Evolutionary conservation across 2,329 filamentous ascomycete genomes (phyloP).

Genomic region (Clonostachys solani): DNA sequence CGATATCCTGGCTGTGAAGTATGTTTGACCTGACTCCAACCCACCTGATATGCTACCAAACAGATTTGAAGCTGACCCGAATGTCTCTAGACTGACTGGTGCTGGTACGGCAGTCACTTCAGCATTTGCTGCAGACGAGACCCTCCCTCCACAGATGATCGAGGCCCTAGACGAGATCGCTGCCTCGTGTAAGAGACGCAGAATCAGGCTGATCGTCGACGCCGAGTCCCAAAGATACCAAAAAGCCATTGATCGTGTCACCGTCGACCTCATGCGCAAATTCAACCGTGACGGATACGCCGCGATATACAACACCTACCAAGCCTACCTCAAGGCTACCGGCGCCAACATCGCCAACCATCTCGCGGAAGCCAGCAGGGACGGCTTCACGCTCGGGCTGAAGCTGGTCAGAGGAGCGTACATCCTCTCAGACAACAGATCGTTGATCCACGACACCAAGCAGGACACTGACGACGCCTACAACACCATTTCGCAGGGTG

Average conservation of each 20-base stretch:
- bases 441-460: slow-evolving; percentile 48
- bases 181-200: slow-evolving; percentile 26
- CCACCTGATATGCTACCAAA: background rate
- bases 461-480: slow-evolving; percentile 47
- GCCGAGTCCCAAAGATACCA: slow-evolving; percentile 41
- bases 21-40: slow-evolving; percentile 3
- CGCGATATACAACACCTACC: slow-evolving; percentile 47
- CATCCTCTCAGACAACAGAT: slow-evolving; percentile 40
- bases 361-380: slow-evolving; percentile 34
- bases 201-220: slow-evolving; percentile 37
- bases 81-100: slow-evolving; percentile 27
- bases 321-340: slow-evolving; percentile 49
- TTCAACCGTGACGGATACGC: slow-evolving; percentile 28
- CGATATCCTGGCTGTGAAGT: slow-evolving; percentile 32
- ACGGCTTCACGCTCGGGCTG: slow-evolving; percentile 46
- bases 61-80: background rate
- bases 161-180: slow-evolving; percentile 33
- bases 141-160: slow-evolving; percentile 33
- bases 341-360: slow-evolving; percentile 34
- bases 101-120: slow-evolving; percentile 31
- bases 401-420: slow-evolving; percentile 57
- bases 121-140: slow-evolving; percentile 24
- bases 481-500: slow-evolving; percentile 40
- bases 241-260: slow-evolving; percentile 23
- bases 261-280: slow-evolving; percentile 26